Evolutionary conservation across 2,329 filamentous ascomycete species (phyloP).

Genomic region (Exophiala aquamarina): DNA sequence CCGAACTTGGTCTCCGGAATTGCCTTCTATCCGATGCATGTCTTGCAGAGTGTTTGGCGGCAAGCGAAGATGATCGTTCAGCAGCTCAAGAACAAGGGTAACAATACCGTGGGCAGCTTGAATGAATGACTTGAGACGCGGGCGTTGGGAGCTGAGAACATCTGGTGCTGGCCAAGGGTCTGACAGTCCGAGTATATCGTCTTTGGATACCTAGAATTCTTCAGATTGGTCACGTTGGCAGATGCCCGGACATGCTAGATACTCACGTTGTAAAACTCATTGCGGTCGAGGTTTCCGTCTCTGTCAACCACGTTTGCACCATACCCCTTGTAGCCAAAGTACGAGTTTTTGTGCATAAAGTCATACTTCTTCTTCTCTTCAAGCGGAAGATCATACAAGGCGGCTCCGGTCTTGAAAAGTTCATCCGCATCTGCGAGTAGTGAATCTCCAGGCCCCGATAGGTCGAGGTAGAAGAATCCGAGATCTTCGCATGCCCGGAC

Average conservation of each 20-base stretch:
- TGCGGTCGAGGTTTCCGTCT: slow-evolving; percentile 50
- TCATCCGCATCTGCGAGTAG: slow-evolving; percentile 45
- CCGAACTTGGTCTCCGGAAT: slow-evolving; percentile 56
- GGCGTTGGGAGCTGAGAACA: slow-evolving; percentile 39
- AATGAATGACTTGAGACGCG: slow-evolving; percentile 46
- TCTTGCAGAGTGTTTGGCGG: slow-evolving; percentile 41
- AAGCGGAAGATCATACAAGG: slow-evolving; percentile 49
- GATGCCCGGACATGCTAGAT: neutral
- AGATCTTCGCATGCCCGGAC: slow-evolving; percentile 46
- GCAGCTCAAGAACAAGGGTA: slow-evolving; percentile 42
- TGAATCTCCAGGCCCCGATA: slow-evolving; percentile 40
- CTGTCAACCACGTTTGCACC: slow-evolving; percentile 49
- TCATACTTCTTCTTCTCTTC: slow-evolving; percentile 58
- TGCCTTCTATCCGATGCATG: slow-evolving; percentile 45
- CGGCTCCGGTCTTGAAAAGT: slow-evolving; percentile 47
- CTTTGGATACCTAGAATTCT: slow-evolving; percentile 47
- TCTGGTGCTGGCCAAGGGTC: slow-evolving; percentile 43
- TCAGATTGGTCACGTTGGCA: slow-evolving; percentile 12
- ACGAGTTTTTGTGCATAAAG: slow-evolving; percentile 49
- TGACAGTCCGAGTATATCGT: slow-evolving; percentile 48
- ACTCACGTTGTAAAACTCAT: slow-evolving; percentile 57
- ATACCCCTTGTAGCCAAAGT: slow-evolving; percentile 55
- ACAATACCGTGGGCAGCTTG: slow-evolving; percentile 46
- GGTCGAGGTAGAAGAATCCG: slow-evolving; percentile 59
- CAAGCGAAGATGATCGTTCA: slow-evolving; percentile 48